Evolutionary conservation across 768 basidiomycete species (phyloP).

Genomic region (Hygrophorus russula): DNA sequence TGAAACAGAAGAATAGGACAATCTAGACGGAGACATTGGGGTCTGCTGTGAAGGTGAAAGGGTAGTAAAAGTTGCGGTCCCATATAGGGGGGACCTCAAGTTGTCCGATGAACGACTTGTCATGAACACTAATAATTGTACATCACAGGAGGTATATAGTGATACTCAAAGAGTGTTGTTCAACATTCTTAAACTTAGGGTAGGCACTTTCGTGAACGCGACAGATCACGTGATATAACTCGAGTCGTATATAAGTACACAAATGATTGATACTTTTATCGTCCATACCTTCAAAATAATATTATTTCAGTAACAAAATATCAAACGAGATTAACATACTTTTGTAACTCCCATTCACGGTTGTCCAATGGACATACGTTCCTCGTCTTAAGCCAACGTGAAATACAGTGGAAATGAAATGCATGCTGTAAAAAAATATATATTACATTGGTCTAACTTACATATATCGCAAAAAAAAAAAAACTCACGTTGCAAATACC

Average conservation of each 20-base stretch:
- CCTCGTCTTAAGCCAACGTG: conserved; percentile 96
- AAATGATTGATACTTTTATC: too few species aligned
- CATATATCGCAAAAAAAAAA: neutral
- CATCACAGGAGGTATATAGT: too few species aligned
- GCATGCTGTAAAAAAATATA: conserved; percentile 55
- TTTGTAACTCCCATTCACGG: conserved; percentile 94
- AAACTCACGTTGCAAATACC: conserved; percentile 88
- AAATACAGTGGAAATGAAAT: conserved; percentile 99
- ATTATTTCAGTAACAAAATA: too few species aligned
- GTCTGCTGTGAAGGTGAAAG: conserved; percentile 37
- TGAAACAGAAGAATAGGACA: conserved; percentile 44
- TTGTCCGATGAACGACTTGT: conserved; percentile 30
- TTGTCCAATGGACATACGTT: conserved; percentile 94
- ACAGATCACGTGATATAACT: too few species aligned
- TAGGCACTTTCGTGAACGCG: too few species aligned
- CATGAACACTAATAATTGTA: too few species aligned
- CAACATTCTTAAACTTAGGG: too few species aligned
- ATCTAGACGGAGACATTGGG: conserved; percentile 48
- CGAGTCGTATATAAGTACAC: too few species aligned
- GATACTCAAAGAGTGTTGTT: too few species aligned
- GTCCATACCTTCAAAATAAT: too few species aligned
- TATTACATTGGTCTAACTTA: neutral
- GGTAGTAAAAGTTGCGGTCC: conserved; percentile 46
- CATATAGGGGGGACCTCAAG: conserved; percentile 51
- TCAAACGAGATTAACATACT: conserved; percentile 57